Evolutionary conservation across 805 yeast species (phyloP).

Genomic region (Teunomyces gatunensis): DNA sequence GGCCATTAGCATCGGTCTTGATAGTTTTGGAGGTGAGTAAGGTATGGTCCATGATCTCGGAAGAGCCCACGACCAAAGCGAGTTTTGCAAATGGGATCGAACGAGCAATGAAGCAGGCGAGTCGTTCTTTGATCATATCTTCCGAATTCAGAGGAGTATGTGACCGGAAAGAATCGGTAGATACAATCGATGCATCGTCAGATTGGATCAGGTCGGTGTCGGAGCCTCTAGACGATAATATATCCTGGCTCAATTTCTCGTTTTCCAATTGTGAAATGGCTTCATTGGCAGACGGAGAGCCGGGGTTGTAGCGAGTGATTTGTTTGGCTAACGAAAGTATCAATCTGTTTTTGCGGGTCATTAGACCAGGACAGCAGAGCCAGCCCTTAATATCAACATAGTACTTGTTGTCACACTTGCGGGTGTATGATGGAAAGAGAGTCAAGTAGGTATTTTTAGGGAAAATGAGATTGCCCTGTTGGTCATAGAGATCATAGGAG

Average conservation of each 20-base stretch:
- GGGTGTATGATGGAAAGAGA: slow-evolving; percentile 41
- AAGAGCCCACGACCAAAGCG: slow-evolving; percentile 55
- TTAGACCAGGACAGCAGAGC: slow-evolving; percentile 66
- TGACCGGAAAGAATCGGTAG: not conserved
- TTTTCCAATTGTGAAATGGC: slow-evolving; percentile 26
- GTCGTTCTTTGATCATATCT: slow-evolving; percentile 56
- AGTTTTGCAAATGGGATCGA: slow-evolving; percentile 59
- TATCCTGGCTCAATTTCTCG: slow-evolving; percentile 26
- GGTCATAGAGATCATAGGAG: slow-evolving; percentile 26
- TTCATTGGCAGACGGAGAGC: slow-evolving; percentile 8
- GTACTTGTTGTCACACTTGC: slow-evolving; percentile 23
- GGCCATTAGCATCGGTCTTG: slow-evolving; percentile 65
- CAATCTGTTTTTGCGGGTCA: slow-evolving; percentile 68
- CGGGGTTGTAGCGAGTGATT: slow-evolving; percentile 44
- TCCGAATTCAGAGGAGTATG: slow-evolving; percentile 26
- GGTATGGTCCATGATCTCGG: slow-evolving; percentile 25
- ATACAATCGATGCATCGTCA: slow-evolving; percentile 3
- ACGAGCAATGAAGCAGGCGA: slow-evolving; percentile 68
- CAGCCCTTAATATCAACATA: slow-evolving; percentile 69
- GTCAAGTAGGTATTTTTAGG: slow-evolving; percentile 62
- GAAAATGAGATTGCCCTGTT: slow-evolving; percentile 28
- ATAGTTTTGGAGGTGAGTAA: slow-evolving; percentile 28
- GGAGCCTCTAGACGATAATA: slow-evolving; percentile 8
- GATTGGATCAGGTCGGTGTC: slow-evolving; percentile 6
- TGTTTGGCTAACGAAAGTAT: slow-evolving; percentile 69